A percentile compares a stretch with the other conserved stretches of the same genome.
phyloP scores from a whole-genome alignment of 768 basidiomycete genomes.

The Punctularia strigosozonata region DNA sequence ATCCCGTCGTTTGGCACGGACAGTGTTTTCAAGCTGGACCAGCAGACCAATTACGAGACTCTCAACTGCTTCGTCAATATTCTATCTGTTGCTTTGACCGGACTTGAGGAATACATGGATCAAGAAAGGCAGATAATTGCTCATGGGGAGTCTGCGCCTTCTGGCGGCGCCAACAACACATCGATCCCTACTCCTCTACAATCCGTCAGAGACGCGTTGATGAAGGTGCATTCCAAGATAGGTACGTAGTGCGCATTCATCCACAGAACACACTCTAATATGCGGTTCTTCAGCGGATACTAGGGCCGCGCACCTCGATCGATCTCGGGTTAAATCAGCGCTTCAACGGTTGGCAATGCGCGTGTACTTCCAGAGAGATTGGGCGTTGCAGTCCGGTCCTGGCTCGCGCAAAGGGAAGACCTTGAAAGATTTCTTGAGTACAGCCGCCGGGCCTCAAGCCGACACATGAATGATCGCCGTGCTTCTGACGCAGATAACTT shows the following conservation, averaged over 20 bases:
- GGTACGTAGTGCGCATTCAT: constrained; percentile 28
- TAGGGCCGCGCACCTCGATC: constrained; percentile 64
- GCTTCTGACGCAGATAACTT: no score
- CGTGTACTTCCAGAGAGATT: constrained; percentile 46
- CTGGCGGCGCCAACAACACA: constrained; percentile 7
- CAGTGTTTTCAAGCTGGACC: constrained; percentile 13
- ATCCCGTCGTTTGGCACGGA: constrained; percentile 32
- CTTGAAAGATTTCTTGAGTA: not conserved
- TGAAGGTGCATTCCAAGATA: constrained; percentile 46
- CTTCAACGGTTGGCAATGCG: constrained; percentile 55
- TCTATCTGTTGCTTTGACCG: constrained; percentile 45
- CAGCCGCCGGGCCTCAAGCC: not conserved
- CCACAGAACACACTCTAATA: not conserved
- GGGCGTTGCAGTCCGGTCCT: constrained; percentile 15
- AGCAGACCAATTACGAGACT: constrained; percentile 42
- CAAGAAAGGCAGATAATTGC: constrained; percentile 24
- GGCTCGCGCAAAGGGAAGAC: not conserved
- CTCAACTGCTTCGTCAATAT: constrained; percentile 44
- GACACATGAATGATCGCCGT: no score
- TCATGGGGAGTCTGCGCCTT: constrained; percentile 2
- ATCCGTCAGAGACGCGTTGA: constrained; percentile 34
- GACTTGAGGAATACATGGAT: constrained; percentile 43
- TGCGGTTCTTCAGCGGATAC: constrained; percentile 40
- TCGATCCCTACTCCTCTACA: constrained; percentile 34
- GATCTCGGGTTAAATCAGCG: constrained; percentile 60